Evolutionary conservation across 306 rosid species (phyloP).

Genomic region (Medicago ruthenica): DNA sequence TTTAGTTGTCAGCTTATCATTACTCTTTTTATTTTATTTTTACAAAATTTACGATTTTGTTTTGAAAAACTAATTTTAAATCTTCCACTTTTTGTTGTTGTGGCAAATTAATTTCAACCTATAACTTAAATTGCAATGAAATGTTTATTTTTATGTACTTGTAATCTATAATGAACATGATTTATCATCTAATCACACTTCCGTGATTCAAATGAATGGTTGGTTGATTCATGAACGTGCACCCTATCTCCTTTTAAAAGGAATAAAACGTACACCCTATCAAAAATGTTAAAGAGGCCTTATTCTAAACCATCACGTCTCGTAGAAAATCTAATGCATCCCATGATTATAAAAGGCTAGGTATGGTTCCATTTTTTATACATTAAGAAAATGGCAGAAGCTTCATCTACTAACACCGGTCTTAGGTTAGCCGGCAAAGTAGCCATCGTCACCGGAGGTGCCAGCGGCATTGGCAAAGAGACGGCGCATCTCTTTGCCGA

Average conservation of each 20-base stretch:
- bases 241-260: background rate
- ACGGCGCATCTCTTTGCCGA: slow-evolving; percentile 50
- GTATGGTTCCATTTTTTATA: background rate
- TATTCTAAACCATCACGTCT: background rate
- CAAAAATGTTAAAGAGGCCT: background rate
- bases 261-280: background rate
- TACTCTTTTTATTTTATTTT: too few species aligned
- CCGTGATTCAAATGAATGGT: too few species aligned
- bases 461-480: slow-evolving; percentile 69
- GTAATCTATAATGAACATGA: too few species aligned
- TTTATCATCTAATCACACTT: too few species aligned
- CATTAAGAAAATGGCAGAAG: slow-evolving; percentile 32
- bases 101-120: too few species aligned
- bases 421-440: slow-evolving; percentile 52
- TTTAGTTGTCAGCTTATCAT: too few species aligned
- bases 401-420: background rate
- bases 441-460: slow-evolving; percentile 60
- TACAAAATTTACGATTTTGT: too few species aligned
- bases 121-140: too few species aligned
- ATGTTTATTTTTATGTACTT: too few species aligned
- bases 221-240: too few species aligned
- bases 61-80: too few species aligned
- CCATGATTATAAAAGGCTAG: background rate
- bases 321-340: background rate
- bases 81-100: too few species aligned